These are phyloP conservation scores for Sporisorium sorghi DNA, from an alignment of 1,284 basidiomycete genomes.

Conservation along the genomic window DNA sequence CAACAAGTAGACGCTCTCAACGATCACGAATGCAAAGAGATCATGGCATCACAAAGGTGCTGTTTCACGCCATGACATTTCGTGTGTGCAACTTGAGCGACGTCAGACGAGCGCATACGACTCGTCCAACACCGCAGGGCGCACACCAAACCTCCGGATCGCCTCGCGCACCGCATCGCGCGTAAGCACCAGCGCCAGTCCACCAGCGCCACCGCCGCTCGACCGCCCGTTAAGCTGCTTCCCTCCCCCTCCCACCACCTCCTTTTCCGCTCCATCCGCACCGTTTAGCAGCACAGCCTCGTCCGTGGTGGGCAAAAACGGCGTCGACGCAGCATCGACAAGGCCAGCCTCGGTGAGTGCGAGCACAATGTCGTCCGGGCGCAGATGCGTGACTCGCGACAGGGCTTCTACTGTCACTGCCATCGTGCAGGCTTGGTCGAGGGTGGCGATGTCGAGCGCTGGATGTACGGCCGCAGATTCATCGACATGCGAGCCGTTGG, in stretches of 20 bases:
- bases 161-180: slow-evolving; percentile 38
- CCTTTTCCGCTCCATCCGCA: not conserved
- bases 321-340: slow-evolving; percentile 71
- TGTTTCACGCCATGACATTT: too few species aligned
- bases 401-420: slow-evolving; percentile 72
- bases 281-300: slow-evolving; percentile 5
- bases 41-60: too few species aligned
- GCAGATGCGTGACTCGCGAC: slow-evolving; percentile 81
- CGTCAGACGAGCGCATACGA: slow-evolving; percentile 43
- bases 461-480: slow-evolving; percentile 9
- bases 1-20: slow-evolving; percentile 1
- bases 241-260: not conserved
- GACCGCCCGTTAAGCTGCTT: not conserved
- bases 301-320: slow-evolving; percentile 15
- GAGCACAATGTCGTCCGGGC: slow-evolving; percentile 86
- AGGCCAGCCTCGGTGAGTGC: slow-evolving; percentile 88
- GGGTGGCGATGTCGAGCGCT: slow-evolving; percentile 16
- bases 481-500: slow-evolving; percentile 1
- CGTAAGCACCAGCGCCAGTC: slow-evolving; percentile 42
- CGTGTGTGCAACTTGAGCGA: not conserved
- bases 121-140: slow-evolving; percentile 55
- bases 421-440: slow-evolving; percentile 27
- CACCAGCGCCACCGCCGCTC: not conserved
- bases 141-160: slow-evolving; percentile 42
- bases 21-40: not conserved